Percentiles rank a stretch among this genome's conserved stretches.
phyloP scores from a whole-genome alignment of 345 rosid genomes.

The Eutrema yunnanense region DNA sequence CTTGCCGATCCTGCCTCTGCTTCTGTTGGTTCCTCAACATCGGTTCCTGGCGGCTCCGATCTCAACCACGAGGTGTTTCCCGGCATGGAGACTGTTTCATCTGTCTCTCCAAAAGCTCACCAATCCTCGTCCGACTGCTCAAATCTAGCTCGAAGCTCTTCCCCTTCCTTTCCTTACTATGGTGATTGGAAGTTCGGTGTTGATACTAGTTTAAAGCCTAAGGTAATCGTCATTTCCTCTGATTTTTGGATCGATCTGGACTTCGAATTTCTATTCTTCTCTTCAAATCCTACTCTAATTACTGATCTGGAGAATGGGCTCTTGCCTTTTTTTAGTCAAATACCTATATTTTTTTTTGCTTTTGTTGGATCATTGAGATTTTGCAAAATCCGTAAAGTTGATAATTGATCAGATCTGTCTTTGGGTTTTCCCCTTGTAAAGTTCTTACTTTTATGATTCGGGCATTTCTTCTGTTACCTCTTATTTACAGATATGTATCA shows the following conservation, averaged over 20 bases:
- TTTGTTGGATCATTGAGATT: not conserved
- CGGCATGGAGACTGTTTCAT: conserved; percentile 73
- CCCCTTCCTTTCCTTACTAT: conserved; percentile 79
- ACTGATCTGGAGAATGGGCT: not conserved
- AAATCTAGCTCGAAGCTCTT: conserved; percentile 51
- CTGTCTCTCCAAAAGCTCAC: conserved; percentile 58
- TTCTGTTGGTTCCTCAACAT: conserved; percentile 37
- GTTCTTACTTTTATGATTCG: not conserved
- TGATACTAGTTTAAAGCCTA: conserved; percentile 56
- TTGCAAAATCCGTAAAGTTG: not conserved
- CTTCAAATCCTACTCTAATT: not conserved
- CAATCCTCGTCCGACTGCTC: conserved; percentile 54
- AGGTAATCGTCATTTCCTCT: conserved; percentile 30
- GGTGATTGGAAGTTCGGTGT: conserved; percentile 69
- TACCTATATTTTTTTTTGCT: not conserved
- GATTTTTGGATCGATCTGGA: conserved; percentile 9
- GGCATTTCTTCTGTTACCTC: conserved; percentile 11
- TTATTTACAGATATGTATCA: conserved; percentile 59
- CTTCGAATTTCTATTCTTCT: not conserved
- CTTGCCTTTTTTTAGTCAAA: not conserved
- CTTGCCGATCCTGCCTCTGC: conserved; percentile 54
- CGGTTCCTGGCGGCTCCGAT: conserved; percentile 63
- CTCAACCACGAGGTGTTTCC: conserved; percentile 69
- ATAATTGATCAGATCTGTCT: conserved; percentile 14
- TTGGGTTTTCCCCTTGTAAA: not conserved